Conservation (phyloP, 768 basidiomycete genomes). For the Hygrocybe punicea region DNA sequence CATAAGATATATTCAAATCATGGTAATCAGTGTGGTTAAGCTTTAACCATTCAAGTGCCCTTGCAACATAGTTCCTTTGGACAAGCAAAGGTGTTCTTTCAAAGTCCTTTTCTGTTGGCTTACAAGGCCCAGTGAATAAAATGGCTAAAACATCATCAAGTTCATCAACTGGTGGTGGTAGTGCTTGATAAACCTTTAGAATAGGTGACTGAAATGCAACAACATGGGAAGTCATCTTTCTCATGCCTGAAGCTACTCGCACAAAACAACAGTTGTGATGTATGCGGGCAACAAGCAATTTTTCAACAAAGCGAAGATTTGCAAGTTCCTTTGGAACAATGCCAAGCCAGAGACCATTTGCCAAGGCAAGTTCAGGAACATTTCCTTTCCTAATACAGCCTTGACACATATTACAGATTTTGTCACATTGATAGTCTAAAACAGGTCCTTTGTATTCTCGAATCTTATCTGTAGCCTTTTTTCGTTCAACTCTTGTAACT, state of each 20-base stretch:
- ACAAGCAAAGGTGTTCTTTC: slow-evolving; percentile 31
- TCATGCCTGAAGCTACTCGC: slow-evolving; percentile 18
- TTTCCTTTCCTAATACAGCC: neutral
- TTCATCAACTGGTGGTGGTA: slow-evolving; percentile 33
- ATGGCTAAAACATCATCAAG: slow-evolving; percentile 32
- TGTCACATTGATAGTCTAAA: slow-evolving; percentile 6
- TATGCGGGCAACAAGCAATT: slow-evolving; percentile 20
- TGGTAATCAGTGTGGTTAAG: slow-evolving; percentile 33
- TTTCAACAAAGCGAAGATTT: slow-evolving; percentile 26
- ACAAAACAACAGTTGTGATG: slow-evolving; percentile 29
- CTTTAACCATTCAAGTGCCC: slow-evolving; percentile 34
- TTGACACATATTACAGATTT: slow-evolving; percentile 11
- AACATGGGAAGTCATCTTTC: slow-evolving; percentile 10
- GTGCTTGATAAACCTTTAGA: slow-evolving; percentile 25
- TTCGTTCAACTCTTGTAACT: slow-evolving; percentile 5
- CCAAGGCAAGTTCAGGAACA: slow-evolving; percentile 17
- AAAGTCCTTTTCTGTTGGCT: slow-evolving; percentile 26
- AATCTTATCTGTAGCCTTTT: slow-evolving; percentile 4
- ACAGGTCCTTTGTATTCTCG: slow-evolving; percentile 15
- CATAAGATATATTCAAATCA: slow-evolving; percentile 27
- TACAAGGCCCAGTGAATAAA: slow-evolving; percentile 28
- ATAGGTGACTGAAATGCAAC: slow-evolving; percentile 30
- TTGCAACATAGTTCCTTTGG: slow-evolving; percentile 15
- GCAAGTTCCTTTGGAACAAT: slow-evolving; percentile 24
- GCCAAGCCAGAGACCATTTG: slow-evolving; percentile 35